These are phyloP conservation scores for Candida broadrunensis DNA, from an alignment of 805 yeast species.

Conservation along the genomic window DNA sequence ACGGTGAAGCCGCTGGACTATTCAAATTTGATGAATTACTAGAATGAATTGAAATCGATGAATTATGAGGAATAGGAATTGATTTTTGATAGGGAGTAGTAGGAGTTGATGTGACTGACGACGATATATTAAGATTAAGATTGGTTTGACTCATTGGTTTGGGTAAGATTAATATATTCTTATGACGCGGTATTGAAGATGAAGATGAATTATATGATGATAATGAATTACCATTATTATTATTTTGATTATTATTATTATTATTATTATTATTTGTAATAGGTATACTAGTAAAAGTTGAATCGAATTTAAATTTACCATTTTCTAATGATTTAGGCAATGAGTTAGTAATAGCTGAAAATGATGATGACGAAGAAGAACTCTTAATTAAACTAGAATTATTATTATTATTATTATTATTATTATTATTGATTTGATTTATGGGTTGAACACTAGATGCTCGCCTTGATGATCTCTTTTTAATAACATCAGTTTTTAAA, in stretches of 20 bases:
- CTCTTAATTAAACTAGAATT: too few relatives aligned
- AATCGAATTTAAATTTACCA: not conserved
- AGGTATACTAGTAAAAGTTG: not conserved
- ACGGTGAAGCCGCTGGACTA: slow-evolving; percentile 21
- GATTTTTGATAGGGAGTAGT: slow-evolving; percentile 17
- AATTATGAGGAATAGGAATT: slow-evolving; percentile 26
- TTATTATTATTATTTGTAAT: not conserved
- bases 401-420: not conserved
- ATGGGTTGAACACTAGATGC: slow-evolving; percentile 6
- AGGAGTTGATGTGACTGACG: slow-evolving; percentile 11
- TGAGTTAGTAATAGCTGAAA: not conserved
- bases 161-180: slow-evolving; percentile 40
- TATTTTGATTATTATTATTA: not conserved
- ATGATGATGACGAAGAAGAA: not conserved
- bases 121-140: not conserved
- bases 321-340: not conserved
- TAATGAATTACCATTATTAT: not conserved
- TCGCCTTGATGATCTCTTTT: slow-evolving; percentile 50
- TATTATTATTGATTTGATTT: not conserved
- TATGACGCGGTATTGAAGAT: slow-evolving; percentile 16
- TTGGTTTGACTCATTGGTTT: slow-evolving; percentile 24
- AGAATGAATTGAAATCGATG: slow-evolving; percentile 1
- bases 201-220: not conserved
- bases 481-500: slow-evolving; percentile 55
- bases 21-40: slow-evolving; percentile 2